Evolutionary conservation across 371 early-diverging fungal genomes (phyloP).

Genomic region (Apophysomyces ossiformis): DNA sequence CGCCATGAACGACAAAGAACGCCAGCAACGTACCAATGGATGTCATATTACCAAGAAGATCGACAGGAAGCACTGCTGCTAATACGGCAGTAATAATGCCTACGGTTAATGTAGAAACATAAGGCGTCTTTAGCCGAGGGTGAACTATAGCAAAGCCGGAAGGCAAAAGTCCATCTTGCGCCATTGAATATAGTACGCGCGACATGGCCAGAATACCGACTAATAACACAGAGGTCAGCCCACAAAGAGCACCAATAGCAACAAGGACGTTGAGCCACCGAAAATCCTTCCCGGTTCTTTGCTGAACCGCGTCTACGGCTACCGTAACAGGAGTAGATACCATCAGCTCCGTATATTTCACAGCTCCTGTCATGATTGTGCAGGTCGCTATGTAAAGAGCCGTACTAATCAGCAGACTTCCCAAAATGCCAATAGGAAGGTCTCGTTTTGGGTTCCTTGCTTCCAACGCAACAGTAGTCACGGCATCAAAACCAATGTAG

Average conservation of each 20-base stretch:
- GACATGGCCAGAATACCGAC: constrained; percentile 81
- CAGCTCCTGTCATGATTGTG: constrained; percentile 78
- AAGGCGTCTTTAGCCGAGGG: constrained; percentile 73
- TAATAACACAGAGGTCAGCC: constrained; percentile 81
- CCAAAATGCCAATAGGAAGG: constrained; percentile 88
- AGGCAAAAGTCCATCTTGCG: constrained; percentile 84
- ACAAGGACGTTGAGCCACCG: constrained; percentile 75
- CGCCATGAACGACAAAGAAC: constrained; percentile 82
- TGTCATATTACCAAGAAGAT: constrained; percentile 83
- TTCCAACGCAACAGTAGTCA: constrained; percentile 89
- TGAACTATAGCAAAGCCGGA: constrained; percentile 69
- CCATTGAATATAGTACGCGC: constrained; percentile 89
- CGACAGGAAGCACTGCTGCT: constrained; percentile 81
- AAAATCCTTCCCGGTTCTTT: constrained; percentile 50
- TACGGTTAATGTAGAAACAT: constrained; percentile 68
- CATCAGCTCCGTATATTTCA: constrained; percentile 56
- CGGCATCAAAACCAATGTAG: constrained; percentile 90
- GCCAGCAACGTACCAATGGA: constrained; percentile 87
- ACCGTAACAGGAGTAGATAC: constrained; percentile 65
- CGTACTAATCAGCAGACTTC: constrained; percentile 77
- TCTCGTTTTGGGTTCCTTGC: constrained; percentile 81
- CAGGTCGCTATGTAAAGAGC: constrained; percentile 77
- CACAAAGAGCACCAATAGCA: constrained; percentile 77
- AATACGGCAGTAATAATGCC: constrained; percentile 73
- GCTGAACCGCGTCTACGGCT: constrained; percentile 57